phyloP scores from a whole-genome alignment of 1,284 basidiomycete species.

The Fereydounia khargensis region DNA sequence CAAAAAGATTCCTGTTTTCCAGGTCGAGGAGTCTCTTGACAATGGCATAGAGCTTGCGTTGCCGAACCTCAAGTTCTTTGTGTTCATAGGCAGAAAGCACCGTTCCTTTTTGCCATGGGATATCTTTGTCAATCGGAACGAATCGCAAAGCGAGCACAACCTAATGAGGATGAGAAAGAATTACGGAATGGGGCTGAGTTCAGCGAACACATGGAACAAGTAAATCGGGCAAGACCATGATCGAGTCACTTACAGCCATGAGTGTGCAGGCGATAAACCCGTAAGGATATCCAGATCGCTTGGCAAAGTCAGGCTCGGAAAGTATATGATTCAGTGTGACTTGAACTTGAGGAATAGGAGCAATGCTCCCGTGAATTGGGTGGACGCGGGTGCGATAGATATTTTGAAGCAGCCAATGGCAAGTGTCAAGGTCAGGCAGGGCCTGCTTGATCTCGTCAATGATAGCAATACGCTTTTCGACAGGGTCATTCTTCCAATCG shows the following conservation, averaged over 20 bases:
- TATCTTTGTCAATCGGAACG: conserved; percentile 14
- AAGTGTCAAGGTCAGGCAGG: conserved; percentile 6
- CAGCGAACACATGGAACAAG: no score
- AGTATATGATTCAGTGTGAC: conserved; percentile 16
- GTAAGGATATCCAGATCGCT: conserved; percentile 11
- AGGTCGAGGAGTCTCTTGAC: conserved; percentile 23
- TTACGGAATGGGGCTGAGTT: no score
- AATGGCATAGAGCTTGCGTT: conserved; percentile 11
- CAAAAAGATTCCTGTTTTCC: conserved; percentile 11
- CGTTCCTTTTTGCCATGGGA: conserved; percentile 13
- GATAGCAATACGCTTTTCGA: conserved; percentile 4
- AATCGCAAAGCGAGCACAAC: conserved; percentile 10
- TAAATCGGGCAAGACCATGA: no score
- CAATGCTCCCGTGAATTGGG: conserved; percentile 18
- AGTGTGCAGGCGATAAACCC: conserved; percentile 17
- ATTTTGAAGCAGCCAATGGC: conserved; percentile 13
- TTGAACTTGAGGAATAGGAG: conserved; percentile 11
- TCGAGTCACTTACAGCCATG: no score
- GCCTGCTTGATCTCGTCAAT: conserved; percentile 11
- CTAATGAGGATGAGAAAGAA: no score
- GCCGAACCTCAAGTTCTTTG: conserved; percentile 15
- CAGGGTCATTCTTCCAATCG: conserved; percentile 11
- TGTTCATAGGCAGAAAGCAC: conserved; percentile 13
- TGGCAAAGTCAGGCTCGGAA: conserved; percentile 10
- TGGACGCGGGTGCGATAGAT: conserved; percentile 16